These are phyloP conservation scores for Didymella sp. DNA, from an alignment of 2,329 filamentous ascomycete genomes.

Conservation along the genomic window DNA sequence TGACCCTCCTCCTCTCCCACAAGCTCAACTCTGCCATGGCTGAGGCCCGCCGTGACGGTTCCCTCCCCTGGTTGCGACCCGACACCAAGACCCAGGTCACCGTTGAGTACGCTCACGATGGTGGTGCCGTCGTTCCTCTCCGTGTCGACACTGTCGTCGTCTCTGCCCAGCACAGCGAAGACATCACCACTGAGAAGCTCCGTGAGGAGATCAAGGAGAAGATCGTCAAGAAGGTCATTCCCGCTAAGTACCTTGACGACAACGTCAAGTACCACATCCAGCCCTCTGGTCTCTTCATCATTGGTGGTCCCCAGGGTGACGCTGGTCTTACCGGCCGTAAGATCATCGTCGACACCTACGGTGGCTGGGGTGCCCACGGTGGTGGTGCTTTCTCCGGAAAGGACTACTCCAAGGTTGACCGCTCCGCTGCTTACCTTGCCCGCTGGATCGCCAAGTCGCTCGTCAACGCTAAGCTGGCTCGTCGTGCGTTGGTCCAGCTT, in stretches of 20 bases:
- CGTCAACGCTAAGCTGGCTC: constrained; percentile 84
- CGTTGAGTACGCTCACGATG: constrained; percentile 97
- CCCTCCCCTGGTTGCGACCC: constrained; percentile 90
- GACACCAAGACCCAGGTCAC: constrained; percentile 99
- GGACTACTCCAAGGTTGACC: constrained; percentile 99
- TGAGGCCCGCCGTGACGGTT: constrained; percentile 83
- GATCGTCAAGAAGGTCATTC: constrained; percentile 95
- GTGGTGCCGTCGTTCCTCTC: constrained; percentile 87
- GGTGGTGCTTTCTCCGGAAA: constrained; percentile 99
- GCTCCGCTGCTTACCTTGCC: constrained; percentile 94
- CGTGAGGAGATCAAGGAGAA: constrained; percentile 96
- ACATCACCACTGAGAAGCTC: constrained; percentile 88
- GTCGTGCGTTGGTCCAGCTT: constrained; percentile 94
- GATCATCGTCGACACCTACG: constrained; percentile 99
- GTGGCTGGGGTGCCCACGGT: constrained; percentile 99
- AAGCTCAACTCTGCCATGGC: constrained; percentile 97
- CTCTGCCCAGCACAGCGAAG: constrained; percentile 89
- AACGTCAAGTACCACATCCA: constrained; percentile 98
- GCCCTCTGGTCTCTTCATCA: constrained; percentile 98
- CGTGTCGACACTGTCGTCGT: constrained; percentile 97
- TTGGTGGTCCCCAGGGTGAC: constrained; percentile 98
- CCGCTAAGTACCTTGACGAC: constrained; percentile 88
- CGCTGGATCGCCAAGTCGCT: constrained; percentile 99
- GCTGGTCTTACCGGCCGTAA: constrained; percentile 98
- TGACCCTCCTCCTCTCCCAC: constrained; percentile 93